These are phyloP conservation scores for Sordaria brevicollis DNA, from an alignment of 495 filamentous ascomycete species.

Conservation along the genomic window DNA sequence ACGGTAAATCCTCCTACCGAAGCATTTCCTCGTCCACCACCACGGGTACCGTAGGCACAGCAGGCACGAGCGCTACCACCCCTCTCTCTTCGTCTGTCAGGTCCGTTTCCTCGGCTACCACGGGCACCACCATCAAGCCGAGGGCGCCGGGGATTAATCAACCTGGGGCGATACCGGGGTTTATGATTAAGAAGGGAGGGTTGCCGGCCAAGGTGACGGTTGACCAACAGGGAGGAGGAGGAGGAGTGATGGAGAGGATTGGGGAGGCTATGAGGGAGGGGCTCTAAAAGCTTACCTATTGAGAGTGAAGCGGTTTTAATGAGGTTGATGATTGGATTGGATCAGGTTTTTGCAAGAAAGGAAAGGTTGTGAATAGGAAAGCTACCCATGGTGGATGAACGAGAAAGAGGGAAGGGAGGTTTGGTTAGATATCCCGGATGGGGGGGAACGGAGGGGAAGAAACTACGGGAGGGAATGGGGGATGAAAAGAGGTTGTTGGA, in stretches of 20 bases:
- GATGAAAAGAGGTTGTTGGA: too few relatives aligned
- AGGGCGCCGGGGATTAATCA: conserved; percentile 45
- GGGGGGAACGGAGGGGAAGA: too few relatives aligned
- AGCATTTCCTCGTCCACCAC: background rate
- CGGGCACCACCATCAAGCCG: conserved; percentile 9
- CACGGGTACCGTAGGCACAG: background rate
- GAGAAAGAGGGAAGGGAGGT: too few relatives aligned
- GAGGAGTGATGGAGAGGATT: conserved; percentile 13
- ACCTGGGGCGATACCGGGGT: conserved; percentile 40
- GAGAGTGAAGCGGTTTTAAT: background rate
- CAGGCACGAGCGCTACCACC: background rate
- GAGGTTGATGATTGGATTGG: background rate
- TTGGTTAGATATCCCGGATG: too few relatives aligned
- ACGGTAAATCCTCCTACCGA: background rate
- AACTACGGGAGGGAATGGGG: background rate
- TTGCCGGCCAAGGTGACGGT: conserved; percentile 33
- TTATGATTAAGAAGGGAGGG: conserved; percentile 31
- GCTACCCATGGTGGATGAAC: too few relatives aligned
- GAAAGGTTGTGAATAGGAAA: too few relatives aligned
- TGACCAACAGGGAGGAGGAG: conserved; percentile 22
- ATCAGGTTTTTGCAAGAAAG: too few relatives aligned
- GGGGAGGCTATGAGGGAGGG: conserved; percentile 33
- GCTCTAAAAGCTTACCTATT: conserved; percentile 6
- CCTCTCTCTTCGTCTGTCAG: background rate
- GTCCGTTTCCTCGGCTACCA: background rate